phyloP scores from a whole-genome alignment of 352 stramenopile species.

The Thalassiosira gravida region DNA sequence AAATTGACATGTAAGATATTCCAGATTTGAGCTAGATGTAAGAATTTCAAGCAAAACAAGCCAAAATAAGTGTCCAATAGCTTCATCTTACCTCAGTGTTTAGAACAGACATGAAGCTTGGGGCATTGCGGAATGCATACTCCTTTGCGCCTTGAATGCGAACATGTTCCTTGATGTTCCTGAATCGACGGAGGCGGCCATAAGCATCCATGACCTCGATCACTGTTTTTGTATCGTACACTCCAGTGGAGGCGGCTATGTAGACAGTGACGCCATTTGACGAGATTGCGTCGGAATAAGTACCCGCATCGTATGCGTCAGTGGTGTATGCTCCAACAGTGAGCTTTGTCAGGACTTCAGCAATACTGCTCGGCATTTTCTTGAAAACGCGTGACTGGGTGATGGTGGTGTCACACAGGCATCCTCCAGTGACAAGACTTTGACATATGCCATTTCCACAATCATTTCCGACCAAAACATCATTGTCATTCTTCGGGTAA shows the following conservation, averaged over 20 bases:
- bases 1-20: too few relatives aligned
- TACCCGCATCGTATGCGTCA: constrained; percentile 40
- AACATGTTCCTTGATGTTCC: constrained; percentile 65
- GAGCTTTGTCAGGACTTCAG: constrained; percentile 64
- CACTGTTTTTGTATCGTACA: constrained; percentile 54
- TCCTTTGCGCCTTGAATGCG: constrained; percentile 46
- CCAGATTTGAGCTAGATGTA: too few relatives aligned
- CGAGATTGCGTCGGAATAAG: constrained; percentile 27
- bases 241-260: constrained; percentile 20
- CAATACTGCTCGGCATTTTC: constrained; percentile 50
- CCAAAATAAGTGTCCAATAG: too few relatives aligned
- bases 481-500: constrained; percentile 54
- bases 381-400: constrained; percentile 50
- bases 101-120: constrained; percentile 72
- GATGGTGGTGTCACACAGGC: constrained; percentile 54
- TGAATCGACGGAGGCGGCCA: constrained; percentile 44
- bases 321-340: constrained; percentile 56
- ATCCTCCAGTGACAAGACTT: constrained; percentile 48
- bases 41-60: too few relatives aligned
- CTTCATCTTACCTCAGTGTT: constrained; percentile 58
- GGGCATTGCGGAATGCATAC: constrained; percentile 76
- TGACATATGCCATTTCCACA: constrained; percentile 52
- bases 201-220: constrained; percentile 67
- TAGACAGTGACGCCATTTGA: constrained; percentile 60
- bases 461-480: constrained; percentile 44